Evolutionary conservation across 2,329 filamentous ascomycete species (phyloP).

Genomic region (Fonsecaea pugnacius): DNA sequence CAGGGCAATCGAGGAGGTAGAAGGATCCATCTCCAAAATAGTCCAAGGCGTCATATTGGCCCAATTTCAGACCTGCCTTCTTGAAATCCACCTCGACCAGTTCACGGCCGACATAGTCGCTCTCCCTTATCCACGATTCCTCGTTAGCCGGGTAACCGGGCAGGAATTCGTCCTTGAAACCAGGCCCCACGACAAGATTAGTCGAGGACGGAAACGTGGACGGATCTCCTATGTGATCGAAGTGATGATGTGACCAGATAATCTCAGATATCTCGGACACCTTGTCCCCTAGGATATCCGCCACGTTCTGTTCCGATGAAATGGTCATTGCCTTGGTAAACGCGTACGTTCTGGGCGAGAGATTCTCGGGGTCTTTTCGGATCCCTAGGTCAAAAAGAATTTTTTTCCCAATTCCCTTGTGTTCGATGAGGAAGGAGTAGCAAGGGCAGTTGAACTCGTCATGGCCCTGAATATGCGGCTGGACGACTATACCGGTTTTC

Average conservation of each 20-base stretch:
- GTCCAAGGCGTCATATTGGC: conserved; percentile 47
- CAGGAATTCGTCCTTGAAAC: conserved; percentile 52
- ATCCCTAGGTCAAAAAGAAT: conserved; percentile 38
- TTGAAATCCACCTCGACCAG: conserved; percentile 35
- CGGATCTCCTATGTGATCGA: conserved; percentile 58
- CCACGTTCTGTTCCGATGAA: conserved; percentile 26
- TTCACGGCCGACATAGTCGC: conserved; percentile 41
- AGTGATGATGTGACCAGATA: conserved; percentile 40
- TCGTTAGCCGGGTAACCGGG: conserved; percentile 54
- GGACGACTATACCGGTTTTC: not conserved
- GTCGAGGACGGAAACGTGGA: conserved; percentile 53
- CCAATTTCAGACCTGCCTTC: conserved; percentile 34
- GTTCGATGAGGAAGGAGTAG: conserved; percentile 65
- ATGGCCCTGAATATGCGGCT: conserved; percentile 6
- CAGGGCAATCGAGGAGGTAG: conserved; percentile 54
- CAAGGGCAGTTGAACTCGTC: conserved; percentile 12
- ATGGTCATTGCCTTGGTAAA: conserved; percentile 11
- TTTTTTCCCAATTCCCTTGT: conserved; percentile 73
- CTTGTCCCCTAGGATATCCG: conserved; percentile 33
- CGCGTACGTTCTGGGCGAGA: conserved; percentile 20
- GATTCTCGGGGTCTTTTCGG: conserved; percentile 38
- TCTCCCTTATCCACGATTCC: conserved; percentile 44
- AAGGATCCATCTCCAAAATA: conserved; percentile 47
- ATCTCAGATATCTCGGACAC: conserved; percentile 28
- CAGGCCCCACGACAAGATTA: conserved; percentile 58